Percentiles rank a stretch among this genome's conserved stretches.
Evolutionary conservation across 2,329 filamentous ascomycete genomes (phyloP).

Genomic region (Cladosporium oxysporum): DNA sequence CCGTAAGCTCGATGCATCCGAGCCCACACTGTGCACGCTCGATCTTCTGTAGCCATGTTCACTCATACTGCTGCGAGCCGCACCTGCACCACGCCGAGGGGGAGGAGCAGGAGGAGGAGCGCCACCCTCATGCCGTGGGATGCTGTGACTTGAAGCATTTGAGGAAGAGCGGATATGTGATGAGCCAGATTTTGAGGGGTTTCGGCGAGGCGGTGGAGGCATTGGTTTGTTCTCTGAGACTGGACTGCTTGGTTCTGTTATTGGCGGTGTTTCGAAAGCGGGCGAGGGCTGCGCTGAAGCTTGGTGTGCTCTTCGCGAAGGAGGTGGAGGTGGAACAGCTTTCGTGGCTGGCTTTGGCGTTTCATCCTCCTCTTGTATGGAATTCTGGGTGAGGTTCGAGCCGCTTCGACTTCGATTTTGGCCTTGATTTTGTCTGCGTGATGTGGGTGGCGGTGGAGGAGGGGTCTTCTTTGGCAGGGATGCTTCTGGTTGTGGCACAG

Average conservation of each 20-base stretch:
- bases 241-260: constrained; percentile 5
- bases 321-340: constrained; percentile 35
- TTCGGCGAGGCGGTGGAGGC: constrained; percentile 34
- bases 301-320: constrained; percentile 29
- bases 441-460: constrained; percentile 43
- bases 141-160: constrained; percentile 25
- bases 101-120: constrained; percentile 34
- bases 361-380: constrained; percentile 17
- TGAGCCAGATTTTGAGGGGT: constrained; percentile 27
- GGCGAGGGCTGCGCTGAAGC: constrained; percentile 9
- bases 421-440: constrained; percentile 7
- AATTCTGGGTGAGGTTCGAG: constrained; percentile 20
- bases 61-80: constrained; percentile 30
- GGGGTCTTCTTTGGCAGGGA: constrained; percentile 55
- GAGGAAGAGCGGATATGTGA: constrained; percentile 24
- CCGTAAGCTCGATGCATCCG: constrained; percentile 24
- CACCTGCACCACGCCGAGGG: constrained; percentile 28
- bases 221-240: constrained; percentile 23
- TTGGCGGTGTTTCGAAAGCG: constrained; percentile 21
- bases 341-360: constrained; percentile 21
- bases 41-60: constrained; percentile 21
- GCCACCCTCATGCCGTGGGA: constrained; percentile 24
- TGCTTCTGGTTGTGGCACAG: background rate
- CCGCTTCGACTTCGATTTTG: constrained; percentile 17
- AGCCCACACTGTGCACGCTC: constrained; percentile 17